Base-by-base conservation (phyloP, 805 yeast genomes). In the Blastobotrys attinorum region DNA sequence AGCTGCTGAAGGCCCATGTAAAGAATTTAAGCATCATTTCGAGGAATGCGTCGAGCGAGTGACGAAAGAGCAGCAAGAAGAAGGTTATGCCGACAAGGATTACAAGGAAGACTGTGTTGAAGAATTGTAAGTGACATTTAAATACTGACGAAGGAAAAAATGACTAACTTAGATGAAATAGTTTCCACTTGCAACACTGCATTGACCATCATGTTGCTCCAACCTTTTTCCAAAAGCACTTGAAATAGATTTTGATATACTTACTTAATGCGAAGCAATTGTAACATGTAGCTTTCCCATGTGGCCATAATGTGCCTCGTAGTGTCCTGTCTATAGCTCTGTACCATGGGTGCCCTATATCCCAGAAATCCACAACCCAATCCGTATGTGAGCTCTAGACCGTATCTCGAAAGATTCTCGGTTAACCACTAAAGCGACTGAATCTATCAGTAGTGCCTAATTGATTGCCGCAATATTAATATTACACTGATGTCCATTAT, bases 41-140 rank as follows among this genome's bases (percentile, higher is more conserved):
- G 80, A 83, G 51, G 96, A 89, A 69, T 90, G 98, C 76, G 80
- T 80, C 47, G 97, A 85, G 70, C 87, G 97, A 73, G 97, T 90
- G 53, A 79, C 92, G 53, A 77, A 81, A 65, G 95, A 80, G 57
- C 76, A 73, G 72, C 86, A 88, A 70, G 89, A 85, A 61, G 83
- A 76, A 55, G 95, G 72, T 56, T 89, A 90, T 64, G 96, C 69
- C 22, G 81, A 83, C 47, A 76, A 75, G 58, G 79, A 73, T 8
- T 74, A 86, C 75, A 90, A 90, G 71, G 98, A 90, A 54, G 97
- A 90, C 70, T 90, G 98, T 75, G 83, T 90, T 50, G 97, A 90
- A 70, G 98, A 90, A 70, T 90, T 84, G 57, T 56, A 53, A 47
- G 60, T 47, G 15, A 21, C 18, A 6, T 15, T 3, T 10, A 13